Evolutionary conservation across 2,329 filamentous ascomycete species (phyloP), one percentile per base, ranked within the genome.

Genomic region (Curvularia lunata): DNA sequence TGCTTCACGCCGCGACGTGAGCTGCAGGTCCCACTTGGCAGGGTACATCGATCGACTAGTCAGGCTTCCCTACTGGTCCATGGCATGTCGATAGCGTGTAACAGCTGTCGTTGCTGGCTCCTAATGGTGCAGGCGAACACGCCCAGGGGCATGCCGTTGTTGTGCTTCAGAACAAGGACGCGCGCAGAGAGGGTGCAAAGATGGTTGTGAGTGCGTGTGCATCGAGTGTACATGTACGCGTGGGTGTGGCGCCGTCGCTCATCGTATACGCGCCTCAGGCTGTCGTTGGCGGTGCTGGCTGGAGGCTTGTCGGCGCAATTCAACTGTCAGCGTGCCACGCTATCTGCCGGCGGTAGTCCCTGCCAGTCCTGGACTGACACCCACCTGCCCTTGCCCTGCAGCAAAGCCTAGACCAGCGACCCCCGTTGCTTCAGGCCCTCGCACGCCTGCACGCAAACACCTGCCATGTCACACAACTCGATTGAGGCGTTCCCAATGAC

Each of bases 11-110:
- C 23, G 41, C 48, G 27, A 30, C 28, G 25, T 34, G 34, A 25
- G 54, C 48, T 56, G 48, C 54, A 56, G 54, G 54, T 52, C 48
- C 54, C 42, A 56, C 49, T 43, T 53, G 49, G 43, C 18, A 40
- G 25, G 46, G 21, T 25, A 37, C 23, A 57, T 54, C 51, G 28
- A 57, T 54, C 51, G 54, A 23, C 55, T 21, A 10, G 27, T 42
- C 41, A 47, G 28, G 12, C 16, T 16, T 7, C 34, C 34, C 16
- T 18, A n/a, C 34, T 37, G n/a, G 7, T 37, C 34, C 5, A 37
- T 5, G 34, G 16, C 4, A 37, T 37, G 2, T 34, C 34, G 5
- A 30, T 37, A 37, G 34, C 34, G 34, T 37, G 34, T 37, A 18
- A 7, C 47, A 27, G 25, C n/a, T 16, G 27, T 41, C 50, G 30